Conservation (phyloP, 108 stramenopile genomes). For the Skeletonema marinoi region DNA sequence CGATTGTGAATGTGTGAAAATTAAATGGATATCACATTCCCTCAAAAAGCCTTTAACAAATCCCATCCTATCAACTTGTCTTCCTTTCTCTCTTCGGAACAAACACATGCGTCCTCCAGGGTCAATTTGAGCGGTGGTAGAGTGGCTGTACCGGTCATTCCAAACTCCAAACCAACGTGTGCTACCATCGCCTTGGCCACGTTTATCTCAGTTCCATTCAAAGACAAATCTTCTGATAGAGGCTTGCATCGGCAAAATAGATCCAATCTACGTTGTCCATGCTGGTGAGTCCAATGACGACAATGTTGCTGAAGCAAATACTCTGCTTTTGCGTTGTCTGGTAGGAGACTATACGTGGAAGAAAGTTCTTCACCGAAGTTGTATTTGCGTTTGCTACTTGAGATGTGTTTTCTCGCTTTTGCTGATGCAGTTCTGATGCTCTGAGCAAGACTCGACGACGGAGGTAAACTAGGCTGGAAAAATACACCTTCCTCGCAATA, state of each 20-base stretch:
- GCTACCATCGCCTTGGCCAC: slow-evolving; percentile 41
- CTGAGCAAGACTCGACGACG: slow-evolving; percentile 40
- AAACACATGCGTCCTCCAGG: slow-evolving; percentile 67
- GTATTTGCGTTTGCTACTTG: slow-evolving; percentile 1
- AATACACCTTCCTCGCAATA: slow-evolving; percentile 45
- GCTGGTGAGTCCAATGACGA: slow-evolving; percentile 58
- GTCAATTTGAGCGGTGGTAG: slow-evolving; percentile 70
- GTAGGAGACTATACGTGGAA: slow-evolving; percentile 32
- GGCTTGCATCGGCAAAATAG: slow-evolving; percentile 82
- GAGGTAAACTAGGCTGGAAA: slow-evolving; percentile 64
- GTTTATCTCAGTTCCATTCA: slow-evolving; percentile 69
- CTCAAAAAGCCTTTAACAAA: not conserved
- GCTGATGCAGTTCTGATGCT: slow-evolving; percentile 42
- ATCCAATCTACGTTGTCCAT: slow-evolving; percentile 51
- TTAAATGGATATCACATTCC: no score
- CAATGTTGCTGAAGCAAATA: slow-evolving; percentile 75
- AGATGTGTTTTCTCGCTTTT: slow-evolving; percentile 19
- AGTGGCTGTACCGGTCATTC: slow-evolving; percentile 48
- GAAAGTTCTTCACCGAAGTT: slow-evolving; percentile 5
- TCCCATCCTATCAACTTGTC: slow-evolving; percentile 36
- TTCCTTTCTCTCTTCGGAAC: slow-evolving; percentile 9
- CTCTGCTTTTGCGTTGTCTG: slow-evolving; percentile 51
- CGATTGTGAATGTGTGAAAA: no score
- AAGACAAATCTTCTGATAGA: slow-evolving; percentile 51
- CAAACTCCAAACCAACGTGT: slow-evolving; percentile 39